Base-by-base conservation (phyloP, 768 basidiomycete genomes). In the Tricholoma furcatifolium region DNA sequence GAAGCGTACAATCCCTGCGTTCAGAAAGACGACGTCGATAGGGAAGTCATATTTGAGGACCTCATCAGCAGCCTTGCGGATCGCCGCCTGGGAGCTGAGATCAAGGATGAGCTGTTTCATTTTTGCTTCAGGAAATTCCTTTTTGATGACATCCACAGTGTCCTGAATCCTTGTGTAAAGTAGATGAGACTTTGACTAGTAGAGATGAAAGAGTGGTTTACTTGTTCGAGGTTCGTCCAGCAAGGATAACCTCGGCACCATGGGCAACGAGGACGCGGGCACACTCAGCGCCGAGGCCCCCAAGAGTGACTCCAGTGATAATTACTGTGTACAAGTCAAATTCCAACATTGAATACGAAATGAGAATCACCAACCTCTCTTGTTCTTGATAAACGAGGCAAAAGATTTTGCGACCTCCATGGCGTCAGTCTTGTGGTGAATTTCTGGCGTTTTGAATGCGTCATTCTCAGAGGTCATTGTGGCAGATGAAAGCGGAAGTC, bases 1-100 rank as follows among this genome's bases (percentile, higher is more conserved):
- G 2, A 20, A 4, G 49, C 47, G 2, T 21, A 49, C 53, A 27
- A 63, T 56, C 12, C 58, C 62, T 17, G 63, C 63, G 31, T 63
- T 65, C 9, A 58, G 59, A 20, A 63, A 54, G 7, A 61, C 39
- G 30, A 61, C 50, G 43, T 63, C 58, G 47, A 63, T 50, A 12
- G 55, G 55, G 23, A 47, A 60, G 30, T 56, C 52, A 36, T 58
- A 57, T 5, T 43, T 27, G 17, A 59, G 44, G 21, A 63, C 60
- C 47, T 63, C 56, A 10, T 44, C 55, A 30, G 62, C 62, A 20
- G 57, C 55, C 34, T 47, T 43, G 17, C 53, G 55, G 4, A 63
- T 52, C 30, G 40, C n/a, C 38, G 50, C 40, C 14, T 53, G 57
- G 7, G 55, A 60, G 35, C 55, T 53, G 9, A 61, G 53, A 40